A percentile compares a stretch with the other conserved stretches of the same genome.
phyloP scores from a whole-genome alignment of 2,329 filamentous ascomycete genomes.

The Penicillium brasilianum region DNA sequence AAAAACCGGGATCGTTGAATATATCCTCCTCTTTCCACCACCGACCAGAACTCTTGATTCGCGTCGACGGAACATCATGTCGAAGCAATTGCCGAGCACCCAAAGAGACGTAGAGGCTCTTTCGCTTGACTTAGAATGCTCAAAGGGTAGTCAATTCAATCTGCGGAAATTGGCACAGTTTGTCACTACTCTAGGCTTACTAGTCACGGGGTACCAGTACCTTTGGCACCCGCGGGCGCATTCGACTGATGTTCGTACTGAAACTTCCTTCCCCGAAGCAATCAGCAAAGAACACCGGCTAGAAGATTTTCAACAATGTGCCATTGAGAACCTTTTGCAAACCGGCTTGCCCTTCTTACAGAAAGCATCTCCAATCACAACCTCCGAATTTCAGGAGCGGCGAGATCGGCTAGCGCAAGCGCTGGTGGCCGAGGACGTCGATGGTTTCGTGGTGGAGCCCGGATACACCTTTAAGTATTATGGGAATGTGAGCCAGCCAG shows the following conservation, averaged over 20 bases:
- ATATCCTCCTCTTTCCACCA: background rate
- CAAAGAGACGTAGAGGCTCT: conserved; percentile 1
- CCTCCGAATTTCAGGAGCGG: conserved; percentile 60
- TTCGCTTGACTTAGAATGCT: background rate
- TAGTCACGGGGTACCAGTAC: background rate
- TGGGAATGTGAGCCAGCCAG: conserved; percentile 63
- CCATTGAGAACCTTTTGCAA: conserved; percentile 56
- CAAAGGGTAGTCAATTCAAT: background rate
- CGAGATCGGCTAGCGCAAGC: conserved; percentile 63
- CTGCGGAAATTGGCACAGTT: background rate
- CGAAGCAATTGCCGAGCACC: background rate
- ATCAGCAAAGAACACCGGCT: background rate
- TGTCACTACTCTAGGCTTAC: background rate
- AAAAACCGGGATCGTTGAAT: background rate
- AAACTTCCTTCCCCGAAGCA: background rate
- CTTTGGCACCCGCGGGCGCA: background rate
- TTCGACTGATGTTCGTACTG: background rate
- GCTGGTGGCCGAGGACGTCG: conserved; percentile 56
- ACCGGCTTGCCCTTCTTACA: conserved; percentile 27
- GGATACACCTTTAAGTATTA: conserved; percentile 70
- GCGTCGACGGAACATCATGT: background rate
- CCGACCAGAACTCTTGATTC: background rate
- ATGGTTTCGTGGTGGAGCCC: conserved; percentile 67
- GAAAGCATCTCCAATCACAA: conserved; percentile 53
- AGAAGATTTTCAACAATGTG: conserved; percentile 54